Evolutionary conservation across 1,284 basidiomycete genomes (phyloP), one percentile per base, ranked within the genome.

Genomic region (Trichosporon asahii): DNA sequence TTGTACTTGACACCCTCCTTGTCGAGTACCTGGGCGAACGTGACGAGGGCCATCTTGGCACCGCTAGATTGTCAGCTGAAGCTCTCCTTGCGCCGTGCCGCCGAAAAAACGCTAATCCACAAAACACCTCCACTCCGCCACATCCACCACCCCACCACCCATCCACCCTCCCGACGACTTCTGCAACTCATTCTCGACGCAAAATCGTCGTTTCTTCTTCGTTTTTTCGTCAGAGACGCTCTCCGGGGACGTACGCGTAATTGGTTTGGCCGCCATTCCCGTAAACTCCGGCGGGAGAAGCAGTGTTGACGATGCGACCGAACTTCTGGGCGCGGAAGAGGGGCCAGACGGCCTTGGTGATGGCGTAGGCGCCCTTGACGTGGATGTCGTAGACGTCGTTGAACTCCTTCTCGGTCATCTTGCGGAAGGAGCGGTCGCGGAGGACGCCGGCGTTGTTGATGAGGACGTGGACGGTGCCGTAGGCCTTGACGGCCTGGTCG

Each of bases 381-480:
- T 99, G 97, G 23, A 99, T 95, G 25, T 91, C 89, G 67, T 89
- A 87, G 73, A 98, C 88, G 73, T 91, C 88, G 78, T 96, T 94
- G 87, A 90, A 95, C 76, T 95, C 93, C 78, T 84, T 75, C 81
- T 95, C 93, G 3, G 90, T 86, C 91, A 96, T 94, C 84, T 94
- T 95, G 86, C 91, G 94, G 87, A 95, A 93, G 35, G 86, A 82
- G 78, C 85, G 86, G 81, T 87, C 87, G 91, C 95, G 89, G 66
- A 99, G 85, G 76, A 99, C 95, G 68, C 97, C 96, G 64, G 97
- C 97, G 85, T 99, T 99, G 87, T 99, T 99, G 80, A 98, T 91
- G 65, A 96, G 88, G 73, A 89, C 81, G 90, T 93, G 75, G 87
- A 97, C 87, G 1, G 86, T 86, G 1, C 95, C 95, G 83, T 95